Base-by-base conservation (phyloP, 306 rosid species). In the Cicer judaicum region DNA sequence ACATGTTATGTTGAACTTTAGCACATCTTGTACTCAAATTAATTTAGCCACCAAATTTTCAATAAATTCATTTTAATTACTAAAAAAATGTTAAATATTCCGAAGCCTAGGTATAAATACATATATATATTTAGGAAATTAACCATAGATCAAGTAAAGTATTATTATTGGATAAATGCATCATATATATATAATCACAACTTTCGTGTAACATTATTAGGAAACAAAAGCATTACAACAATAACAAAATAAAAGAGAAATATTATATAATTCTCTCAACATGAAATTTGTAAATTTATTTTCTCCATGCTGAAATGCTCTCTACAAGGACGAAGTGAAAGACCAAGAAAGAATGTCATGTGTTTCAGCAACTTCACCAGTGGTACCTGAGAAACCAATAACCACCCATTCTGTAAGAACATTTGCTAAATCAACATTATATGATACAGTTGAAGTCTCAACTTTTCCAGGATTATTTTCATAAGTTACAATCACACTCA, bases 321-420 rank as follows among this genome's bases (percentile, higher is more conserved):
- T 61, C 67, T 80, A 80, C 53, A 75, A 4, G 74, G 5, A 29
- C 2, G 81, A 64, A 8, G 0, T 5, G 18, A 70, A 83, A 64
- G 76, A 49, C 86, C 84, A 83, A 0, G 81, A 70, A 60, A 79
- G 76, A 76, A 83, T 76, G 19, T 76, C 84, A 29, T 78, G 78
- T 0, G 83, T 74, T 71, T 83, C 83, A n/a, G 73, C 71, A 50
- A 69, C n/a, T 7, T 70, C 41, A 2, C 86, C 86, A 0, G 86
- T 78, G 44, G 86, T 3, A 5, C 71, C 86, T 12, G 83, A 15
- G 67, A 83, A 83, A 5, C 86, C 86, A 4, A 83, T 10, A 0
- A 12, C 0, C 0, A 56, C 83, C 61, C 60, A 63, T 13, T 78
- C 86, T 0, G 80, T 11, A 44, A 63, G 54, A 46, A 78, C 43